Base-by-base conservation (phyloP, 257 asterid species). In the Ocimum tenuiflorum region DNA sequence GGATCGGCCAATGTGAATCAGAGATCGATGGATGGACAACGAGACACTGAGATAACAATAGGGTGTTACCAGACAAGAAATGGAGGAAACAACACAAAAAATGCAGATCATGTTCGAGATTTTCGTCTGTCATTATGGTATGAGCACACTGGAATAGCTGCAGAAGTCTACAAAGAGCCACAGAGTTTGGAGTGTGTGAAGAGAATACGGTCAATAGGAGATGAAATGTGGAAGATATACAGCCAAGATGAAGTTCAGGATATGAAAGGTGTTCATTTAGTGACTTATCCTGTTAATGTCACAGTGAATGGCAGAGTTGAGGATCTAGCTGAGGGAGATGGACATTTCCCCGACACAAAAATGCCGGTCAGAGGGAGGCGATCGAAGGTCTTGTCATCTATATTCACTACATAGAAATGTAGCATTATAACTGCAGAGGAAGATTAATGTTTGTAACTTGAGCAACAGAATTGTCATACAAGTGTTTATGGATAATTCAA, bases 1-100 rank as follows among this genome's bases (percentile, higher is more conserved):
- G 96, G 98, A 46, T 91, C 98, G 0, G 96, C 96, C 11, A 91
- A 91, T 41, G 86, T 88, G 78, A 86, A 91, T 73, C 98, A 88
- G 69, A 71, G 98, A 73, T 91, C 98, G 13, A 86, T 91, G 98
- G 98, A 91, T 54, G 98, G 98, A 35, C 69, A 78, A 70, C 83
- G 96, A 17, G 96, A 87, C 82, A 84, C 94, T 3, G 97, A 91
- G 71, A 88, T 91, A 55, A 95, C 95, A 17, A 79, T 91, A 69
- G 97, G 97, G 10, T 88, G 97, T 66, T 84, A 84, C 15, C 96
- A 84, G 55, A 64, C 79, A 4, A 82, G 58, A 46, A 78, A 63
- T 7, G 84, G 58, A 17, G 82, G 75, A 65, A 66, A 61, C n/a
- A 65, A 59, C 68, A 58, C 20, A 7, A 67, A 65, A 35, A 63